Conservation (phyloP, 1,284 basidiomycete species). For the Exobasidium rhododendri region DNA sequence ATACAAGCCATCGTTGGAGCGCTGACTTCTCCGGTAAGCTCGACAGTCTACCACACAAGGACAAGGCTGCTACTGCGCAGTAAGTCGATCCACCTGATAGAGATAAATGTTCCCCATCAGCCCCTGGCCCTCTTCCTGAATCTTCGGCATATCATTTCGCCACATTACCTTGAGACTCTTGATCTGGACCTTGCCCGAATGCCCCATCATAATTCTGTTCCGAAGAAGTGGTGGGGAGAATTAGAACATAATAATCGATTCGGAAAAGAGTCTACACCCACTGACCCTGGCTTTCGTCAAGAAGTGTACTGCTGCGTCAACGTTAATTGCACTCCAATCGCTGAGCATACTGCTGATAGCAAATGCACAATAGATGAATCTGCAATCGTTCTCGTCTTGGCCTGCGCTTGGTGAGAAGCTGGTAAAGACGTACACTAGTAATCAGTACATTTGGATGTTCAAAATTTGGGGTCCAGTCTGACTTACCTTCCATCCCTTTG, state of each 20-base stretch:
- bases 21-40: not conserved
- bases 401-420: constrained; percentile 15
- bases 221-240: too few relatives aligned
- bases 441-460: constrained; percentile 56
- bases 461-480: constrained; percentile 64
- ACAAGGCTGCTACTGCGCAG: constrained; percentile 75
- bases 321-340: constrained; percentile 72
- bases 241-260: constrained; percentile 5
- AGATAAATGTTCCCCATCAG: constrained; percentile 58
- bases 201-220: constrained; percentile 87
- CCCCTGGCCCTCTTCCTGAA: not conserved
- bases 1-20: constrained; percentile 20
- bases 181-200: constrained; percentile 74
- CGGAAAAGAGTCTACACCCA: not conserved
- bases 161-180: constrained; percentile 71
- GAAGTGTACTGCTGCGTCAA: constrained; percentile 64
- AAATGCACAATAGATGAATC: constrained; percentile 85
- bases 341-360: constrained; percentile 72
- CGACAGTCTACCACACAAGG: constrained; percentile 57
- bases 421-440: not conserved
- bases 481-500: constrained; percentile 25
- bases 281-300: constrained; percentile 55
- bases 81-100: constrained; percentile 80
- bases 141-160: constrained; percentile 59
- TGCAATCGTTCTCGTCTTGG: constrained; percentile 61